phyloP scores from a whole-genome alignment of 2,329 filamentous ascomycete species.

The Didymella arachidicola region DNA sequence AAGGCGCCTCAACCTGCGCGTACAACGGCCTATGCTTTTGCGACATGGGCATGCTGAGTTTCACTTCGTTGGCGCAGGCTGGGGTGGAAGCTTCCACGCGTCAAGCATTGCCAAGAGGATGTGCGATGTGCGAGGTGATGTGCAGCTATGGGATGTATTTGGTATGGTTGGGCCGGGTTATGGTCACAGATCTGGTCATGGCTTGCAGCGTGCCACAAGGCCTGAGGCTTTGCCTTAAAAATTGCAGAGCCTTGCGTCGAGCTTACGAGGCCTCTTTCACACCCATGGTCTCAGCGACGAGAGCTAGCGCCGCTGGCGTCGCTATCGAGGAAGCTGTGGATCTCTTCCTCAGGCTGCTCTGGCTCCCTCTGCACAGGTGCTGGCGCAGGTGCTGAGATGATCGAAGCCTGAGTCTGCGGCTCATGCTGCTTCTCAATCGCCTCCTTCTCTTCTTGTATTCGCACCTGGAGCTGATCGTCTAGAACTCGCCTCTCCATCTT shows the following conservation, averaged over 20 bases:
- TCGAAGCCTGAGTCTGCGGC: background rate
- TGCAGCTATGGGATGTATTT: background rate
- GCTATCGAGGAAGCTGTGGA: constrained; percentile 26
- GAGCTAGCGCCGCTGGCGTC: constrained; percentile 21
- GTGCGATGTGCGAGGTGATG: constrained; percentile 14
- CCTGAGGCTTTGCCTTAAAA: constrained; percentile 1
- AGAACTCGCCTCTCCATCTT: constrained; percentile 8
- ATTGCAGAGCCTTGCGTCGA: background rate
- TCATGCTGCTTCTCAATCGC: constrained; percentile 4
- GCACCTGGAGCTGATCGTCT: constrained; percentile 8
- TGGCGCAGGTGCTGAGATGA: background rate
- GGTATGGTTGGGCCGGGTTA: background rate
- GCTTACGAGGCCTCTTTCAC: constrained; percentile 12
- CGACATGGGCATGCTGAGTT: constrained; percentile 3
- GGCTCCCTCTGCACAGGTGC: background rate
- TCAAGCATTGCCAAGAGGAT: constrained; percentile 7
- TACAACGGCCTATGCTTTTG: background rate
- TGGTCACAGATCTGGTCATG: constrained; percentile 2
- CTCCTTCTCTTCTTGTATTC: constrained; percentile 9
- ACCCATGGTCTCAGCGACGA: background rate
- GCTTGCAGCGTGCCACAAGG: constrained; percentile 4
- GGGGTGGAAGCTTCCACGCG: background rate
- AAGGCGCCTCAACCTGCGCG: background rate
- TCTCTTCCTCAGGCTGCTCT: constrained; percentile 21
- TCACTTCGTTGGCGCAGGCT: background rate